Evolutionary conservation across 2,329 filamentous ascomycete species (phyloP), one percentile per base, ranked within the genome.

Genomic region (Paradendryphiella salina): DNA sequence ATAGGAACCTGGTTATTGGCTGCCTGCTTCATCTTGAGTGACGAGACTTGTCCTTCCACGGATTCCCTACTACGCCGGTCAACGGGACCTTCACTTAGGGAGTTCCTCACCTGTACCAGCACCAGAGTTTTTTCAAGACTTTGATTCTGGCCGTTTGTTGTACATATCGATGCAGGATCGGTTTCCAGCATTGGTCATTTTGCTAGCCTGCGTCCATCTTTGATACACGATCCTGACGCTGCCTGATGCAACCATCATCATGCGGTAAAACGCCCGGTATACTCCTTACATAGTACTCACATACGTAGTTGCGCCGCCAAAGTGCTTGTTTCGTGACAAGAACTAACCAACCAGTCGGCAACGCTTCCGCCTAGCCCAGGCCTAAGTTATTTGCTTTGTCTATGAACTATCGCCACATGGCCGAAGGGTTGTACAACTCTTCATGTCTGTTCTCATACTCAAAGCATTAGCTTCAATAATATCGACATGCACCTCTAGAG

Each of bases 371-470:
- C 17, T 18, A 14, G 34, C 17, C 43, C 33, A 26, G 37, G 20
- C 11, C 20, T 14, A 23, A 8, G 26, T 57, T 45, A 59, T 63
- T 52, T 60, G 60, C 60, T 63, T 63, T 59, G 59, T 57, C 55
- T 56, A 46, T 54, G 60, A 50, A 50, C 54, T 38, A 46, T 57
- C 59, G 54, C 57, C 61, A 59, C 57, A 52, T 63, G 61, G 56
- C 59, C 62, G 54, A 59, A 56, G 56, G 57, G 52, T 64, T 60
- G 68, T 70, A 59, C 65, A 57, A 69, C 65, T 57, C 54, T 52
- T 42, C 51, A 54, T 57, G 54, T 56, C 55, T 57, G 48, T 66
- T 68, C 64, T 59, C 38, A 69, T 71, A 63, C 69, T 57, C 50
- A 52, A 59, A 65, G 49, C 43, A 66, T 63, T 59, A 61, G 53